These are phyloP conservation scores for Aureobasidium sp. DNA, from an alignment of 2,329 filamentous ascomycete species.

Conservation along the genomic window DNA sequence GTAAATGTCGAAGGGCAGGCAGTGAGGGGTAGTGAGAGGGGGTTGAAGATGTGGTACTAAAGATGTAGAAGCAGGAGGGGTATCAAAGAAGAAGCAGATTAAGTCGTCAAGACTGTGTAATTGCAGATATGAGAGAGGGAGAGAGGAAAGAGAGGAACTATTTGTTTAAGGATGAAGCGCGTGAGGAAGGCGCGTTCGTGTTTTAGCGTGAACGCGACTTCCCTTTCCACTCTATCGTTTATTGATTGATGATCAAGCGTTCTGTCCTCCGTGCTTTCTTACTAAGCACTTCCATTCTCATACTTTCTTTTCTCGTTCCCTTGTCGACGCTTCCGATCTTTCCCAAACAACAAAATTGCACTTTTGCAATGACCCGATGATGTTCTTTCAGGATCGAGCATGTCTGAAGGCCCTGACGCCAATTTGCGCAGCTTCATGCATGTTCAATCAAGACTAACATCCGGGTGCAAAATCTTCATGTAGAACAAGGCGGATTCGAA, in stretches of 20 bases:
- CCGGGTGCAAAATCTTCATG: background rate
- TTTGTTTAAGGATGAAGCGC: no score
- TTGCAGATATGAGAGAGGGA: background rate
- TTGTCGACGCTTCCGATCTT: conserved; percentile 3
- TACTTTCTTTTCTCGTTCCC: conserved; percentile 10
- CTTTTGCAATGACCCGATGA: background rate
- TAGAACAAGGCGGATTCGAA: conserved; percentile 71
- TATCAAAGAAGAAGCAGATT: conserved; percentile 13
- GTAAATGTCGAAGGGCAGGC: conserved; percentile 4
- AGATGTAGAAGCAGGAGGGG: conserved; percentile 10
- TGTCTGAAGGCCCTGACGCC: background rate
- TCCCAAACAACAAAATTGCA: background rate
- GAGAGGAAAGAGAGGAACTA: background rate
- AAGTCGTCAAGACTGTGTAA: conserved; percentile 8
- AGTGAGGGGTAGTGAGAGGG: conserved; percentile 5
- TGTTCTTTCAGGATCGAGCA: background rate
- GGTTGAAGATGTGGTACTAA: background rate
- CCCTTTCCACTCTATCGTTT: no score
- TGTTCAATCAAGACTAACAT: background rate
- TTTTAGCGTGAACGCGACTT: no score
- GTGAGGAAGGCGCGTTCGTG: background rate
- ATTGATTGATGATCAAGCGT: background rate
- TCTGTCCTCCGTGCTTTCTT: background rate
- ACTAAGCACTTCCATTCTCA: background rate
- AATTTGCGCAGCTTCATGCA: background rate